These are phyloP conservation scores for Massospora cicadina DNA, from an alignment of 371 early-diverging fungal species.

Conservation along the genomic window DNA sequence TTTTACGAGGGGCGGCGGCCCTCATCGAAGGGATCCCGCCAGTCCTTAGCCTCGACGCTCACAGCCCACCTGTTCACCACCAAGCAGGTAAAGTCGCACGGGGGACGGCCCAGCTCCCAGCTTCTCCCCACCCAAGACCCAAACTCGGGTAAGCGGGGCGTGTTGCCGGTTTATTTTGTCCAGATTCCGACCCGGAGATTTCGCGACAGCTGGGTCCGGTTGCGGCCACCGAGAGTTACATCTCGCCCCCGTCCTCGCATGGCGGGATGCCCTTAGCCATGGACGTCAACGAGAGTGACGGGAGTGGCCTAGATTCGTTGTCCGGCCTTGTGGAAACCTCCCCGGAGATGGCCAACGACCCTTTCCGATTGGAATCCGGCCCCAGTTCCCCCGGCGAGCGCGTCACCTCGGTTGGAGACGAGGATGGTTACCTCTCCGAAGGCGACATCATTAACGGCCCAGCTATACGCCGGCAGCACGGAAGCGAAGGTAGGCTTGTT, in stretches of 20 bases:
- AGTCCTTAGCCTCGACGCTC: neutral
- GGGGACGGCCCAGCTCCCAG: neutral
- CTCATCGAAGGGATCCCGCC: neutral
- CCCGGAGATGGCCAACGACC: neutral
- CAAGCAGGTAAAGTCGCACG: neutral
- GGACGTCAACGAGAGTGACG: neutral
- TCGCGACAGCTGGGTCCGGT: no score
- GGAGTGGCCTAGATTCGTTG: neutral
- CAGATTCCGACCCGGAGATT: neutral
- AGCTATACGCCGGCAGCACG: neutral
- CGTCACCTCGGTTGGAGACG: neutral
- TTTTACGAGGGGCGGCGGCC: neutral
- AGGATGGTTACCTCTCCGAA: slow-evolving; percentile 3
- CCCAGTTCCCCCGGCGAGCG: neutral
- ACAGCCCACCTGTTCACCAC: neutral
- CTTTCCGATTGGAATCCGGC: neutral
- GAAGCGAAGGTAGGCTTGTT: neutral
- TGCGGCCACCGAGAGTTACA: neutral
- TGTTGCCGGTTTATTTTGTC: neutral
- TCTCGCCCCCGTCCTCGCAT: neutral
- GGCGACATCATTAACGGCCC: slow-evolving; percentile 2
- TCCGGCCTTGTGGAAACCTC: neutral
- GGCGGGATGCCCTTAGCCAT: neutral
- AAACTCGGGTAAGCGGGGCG: neutral
- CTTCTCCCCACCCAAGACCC: neutral